Percentiles rank a stretch among this genome's conserved stretches.
Evolutionary conservation across 345 rosid genomes (phyloP).

Genomic region (Turritis glabra): DNA sequence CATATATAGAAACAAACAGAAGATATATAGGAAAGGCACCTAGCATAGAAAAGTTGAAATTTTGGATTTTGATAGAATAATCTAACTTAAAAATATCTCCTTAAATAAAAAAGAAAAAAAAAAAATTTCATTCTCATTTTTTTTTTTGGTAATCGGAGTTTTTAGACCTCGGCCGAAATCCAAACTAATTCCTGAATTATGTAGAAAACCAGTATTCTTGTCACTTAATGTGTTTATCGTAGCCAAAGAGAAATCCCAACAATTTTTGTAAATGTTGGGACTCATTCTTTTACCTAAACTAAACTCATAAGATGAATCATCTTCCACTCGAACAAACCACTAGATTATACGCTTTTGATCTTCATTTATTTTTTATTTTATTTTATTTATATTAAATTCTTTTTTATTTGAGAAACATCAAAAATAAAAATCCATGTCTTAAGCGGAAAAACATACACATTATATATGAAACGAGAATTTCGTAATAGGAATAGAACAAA

Average conservation of each 20-base stretch:
- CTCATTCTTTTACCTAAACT: not conserved
- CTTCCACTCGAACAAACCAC: not conserved
- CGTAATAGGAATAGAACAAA: not conserved
- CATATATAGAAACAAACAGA: not conserved
- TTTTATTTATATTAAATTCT: not conserved
- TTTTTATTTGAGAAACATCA: not conserved
- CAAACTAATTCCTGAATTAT: too few species aligned
- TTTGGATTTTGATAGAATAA: too few species aligned
- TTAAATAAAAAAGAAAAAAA: too few species aligned
- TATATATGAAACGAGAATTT: not conserved
- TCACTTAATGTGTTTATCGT: too few species aligned
- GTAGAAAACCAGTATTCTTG: too few species aligned
- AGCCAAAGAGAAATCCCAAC: too few species aligned
- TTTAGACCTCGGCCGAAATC: too few species aligned
- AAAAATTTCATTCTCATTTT: too few species aligned
- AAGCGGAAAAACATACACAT: not conserved
- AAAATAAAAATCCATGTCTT: not conserved
- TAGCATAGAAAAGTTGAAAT: too few species aligned
- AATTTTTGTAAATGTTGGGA: not conserved
- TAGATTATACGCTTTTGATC: not conserved
- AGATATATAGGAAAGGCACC: not conserved
- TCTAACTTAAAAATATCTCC: too few species aligned
- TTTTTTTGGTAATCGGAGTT: too few species aligned
- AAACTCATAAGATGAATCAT: not conserved
- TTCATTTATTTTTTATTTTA: not conserved